Conservation (phyloP, 257 asterid genomes). For the Nyctanthes arbortristis region DNA sequence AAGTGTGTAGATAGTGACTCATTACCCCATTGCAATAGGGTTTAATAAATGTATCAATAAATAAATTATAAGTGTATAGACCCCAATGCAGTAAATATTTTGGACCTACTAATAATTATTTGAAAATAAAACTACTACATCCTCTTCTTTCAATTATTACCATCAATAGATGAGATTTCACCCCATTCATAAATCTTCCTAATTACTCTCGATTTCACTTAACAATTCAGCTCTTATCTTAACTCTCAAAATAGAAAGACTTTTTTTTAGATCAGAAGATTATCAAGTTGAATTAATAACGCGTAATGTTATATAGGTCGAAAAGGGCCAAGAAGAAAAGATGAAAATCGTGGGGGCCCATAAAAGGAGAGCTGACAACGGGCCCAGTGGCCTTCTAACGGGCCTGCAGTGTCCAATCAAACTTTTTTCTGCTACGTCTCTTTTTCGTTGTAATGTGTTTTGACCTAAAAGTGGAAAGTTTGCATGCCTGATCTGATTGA, state of each 20-base stretch:
- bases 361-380: background rate
- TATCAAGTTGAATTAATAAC: no score
- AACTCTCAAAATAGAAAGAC: no score
- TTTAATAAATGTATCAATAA: background rate
- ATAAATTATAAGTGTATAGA: background rate
- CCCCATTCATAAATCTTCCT: no score
- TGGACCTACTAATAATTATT: background rate
- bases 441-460: background rate
- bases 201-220: no score
- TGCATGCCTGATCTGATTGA: background rate
- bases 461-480: conserved; percentile 8
- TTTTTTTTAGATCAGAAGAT: no score
- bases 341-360: background rate
- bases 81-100: background rate
- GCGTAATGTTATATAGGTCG: background rate
- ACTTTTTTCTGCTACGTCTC: background rate
- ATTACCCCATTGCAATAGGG: background rate
- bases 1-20: background rate
- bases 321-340: background rate
- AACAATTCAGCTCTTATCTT: background rate
- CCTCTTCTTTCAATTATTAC: background rate
- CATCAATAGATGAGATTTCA: background rate
- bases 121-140: background rate
- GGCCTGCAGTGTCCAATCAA: conserved; percentile 3
- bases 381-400: background rate